Evolutionary conservation across 805 yeast species (phyloP).

Genomic region (Myxozyma neotropica): DNA sequence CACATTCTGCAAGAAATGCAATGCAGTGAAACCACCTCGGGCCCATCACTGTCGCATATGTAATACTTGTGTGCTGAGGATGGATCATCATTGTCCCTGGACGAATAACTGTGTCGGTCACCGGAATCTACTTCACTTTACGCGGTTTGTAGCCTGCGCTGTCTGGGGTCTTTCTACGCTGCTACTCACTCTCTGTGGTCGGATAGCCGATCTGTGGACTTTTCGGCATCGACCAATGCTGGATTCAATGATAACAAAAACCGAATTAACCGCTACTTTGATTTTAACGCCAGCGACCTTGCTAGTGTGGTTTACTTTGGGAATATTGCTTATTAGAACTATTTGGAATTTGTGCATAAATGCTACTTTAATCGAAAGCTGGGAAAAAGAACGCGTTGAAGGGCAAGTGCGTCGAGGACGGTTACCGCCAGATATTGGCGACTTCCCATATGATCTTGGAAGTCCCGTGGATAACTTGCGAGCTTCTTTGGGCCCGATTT

Average conservation of each 20-base stretch:
- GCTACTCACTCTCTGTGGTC: conserved; percentile 46
- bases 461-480: conserved; percentile 59
- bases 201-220: conserved; percentile 51
- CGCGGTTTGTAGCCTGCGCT: conserved; percentile 74
- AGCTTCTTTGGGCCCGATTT: conserved; percentile 61
- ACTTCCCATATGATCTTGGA: conserved; percentile 85
- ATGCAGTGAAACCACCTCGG: conserved; percentile 74
- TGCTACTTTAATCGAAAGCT: conserved; percentile 84
- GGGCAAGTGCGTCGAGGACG: conserved; percentile 53
- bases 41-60: conserved; percentile 81
- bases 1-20: conserved; percentile 58
- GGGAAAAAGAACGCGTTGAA: conserved; percentile 87
- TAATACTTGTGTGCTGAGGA: conserved; percentile 68
- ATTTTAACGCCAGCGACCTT: conserved; percentile 56
- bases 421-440: conserved; percentile 30
- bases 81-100: conserved; percentile 98
- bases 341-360: conserved; percentile 60
- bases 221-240: conserved; percentile 28
- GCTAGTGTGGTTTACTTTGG: conserved; percentile 64
- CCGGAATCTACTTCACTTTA: conserved; percentile 73
- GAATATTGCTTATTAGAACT: conserved; percentile 63
- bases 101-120: conserved; percentile 88
- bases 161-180: conserved; percentile 44
- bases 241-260: conserved; percentile 54
- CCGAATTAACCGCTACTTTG: conserved; percentile 61